Base-by-base conservation (phyloP, 2,329 filamentous ascomycete species). In the Lachnellula occidentalis region DNA sequence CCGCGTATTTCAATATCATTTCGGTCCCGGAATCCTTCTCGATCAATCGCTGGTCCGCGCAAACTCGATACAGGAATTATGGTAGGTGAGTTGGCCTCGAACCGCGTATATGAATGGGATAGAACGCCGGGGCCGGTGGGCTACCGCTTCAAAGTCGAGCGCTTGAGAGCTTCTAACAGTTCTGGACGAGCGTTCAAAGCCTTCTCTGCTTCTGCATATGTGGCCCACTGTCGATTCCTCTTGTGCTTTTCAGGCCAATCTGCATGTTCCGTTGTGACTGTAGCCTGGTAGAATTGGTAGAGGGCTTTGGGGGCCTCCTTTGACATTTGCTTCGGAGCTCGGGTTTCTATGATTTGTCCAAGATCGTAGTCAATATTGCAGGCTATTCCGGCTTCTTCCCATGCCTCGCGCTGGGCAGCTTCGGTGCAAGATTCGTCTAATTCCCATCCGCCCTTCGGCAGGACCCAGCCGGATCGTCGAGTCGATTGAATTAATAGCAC, bases 391-490 rank as follows among this genome's bases (percentile, higher is more conserved):
- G 92, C 94, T 75, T 97, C 94, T 76, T 97, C 94, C 94, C 94
- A 97, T 58, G 94, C 94, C 73, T 99, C 94, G 63, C 94, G 78
- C 78, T 87, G 73, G 53, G 94, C 94, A 54, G 94, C 89, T 70
- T 92, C 82, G 58, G 87, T 83, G 60, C 89, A 94, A 58, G 86
- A 82, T 74, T 99, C 94, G 72, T 99, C 94, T 34, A 85, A 87
- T 73, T 99, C 94, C 92, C 94, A 99, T 57, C 94, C 94, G 69
- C 94, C 94, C 72, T 99, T 99, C 57, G 94, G 94, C 56, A 99
- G 79, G 43, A 99, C 94, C 94, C 94, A 99, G 66, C 89, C 90
- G 71, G 90, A 90, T 66, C 91, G 86, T 61, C 90, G 83, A 50
- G 89, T 92, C 52, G 91, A 96, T 76, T 96, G 91, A 66, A 97